Conservation (phyloP, 345 rosid species). For the Aquilaria malaccensis region DNA sequence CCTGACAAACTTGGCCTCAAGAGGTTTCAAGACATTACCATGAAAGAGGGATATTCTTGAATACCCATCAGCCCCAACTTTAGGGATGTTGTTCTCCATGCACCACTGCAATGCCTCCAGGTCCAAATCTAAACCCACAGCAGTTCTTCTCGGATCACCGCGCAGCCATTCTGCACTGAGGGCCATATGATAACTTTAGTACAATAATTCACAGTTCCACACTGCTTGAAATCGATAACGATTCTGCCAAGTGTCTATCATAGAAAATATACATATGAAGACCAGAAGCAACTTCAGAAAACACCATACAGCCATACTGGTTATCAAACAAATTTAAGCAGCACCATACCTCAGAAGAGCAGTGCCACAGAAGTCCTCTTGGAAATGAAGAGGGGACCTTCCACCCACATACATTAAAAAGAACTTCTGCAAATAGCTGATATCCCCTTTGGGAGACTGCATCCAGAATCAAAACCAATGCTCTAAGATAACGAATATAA, state of each 20-base stretch:
- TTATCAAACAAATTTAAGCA: neutral
- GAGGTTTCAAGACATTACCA: slow-evolving; percentile 76
- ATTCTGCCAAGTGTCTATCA: no score
- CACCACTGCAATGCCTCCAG: slow-evolving; percentile 83
- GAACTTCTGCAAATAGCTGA: slow-evolving; percentile 85
- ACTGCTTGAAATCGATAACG: no score
- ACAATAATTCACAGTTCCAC: no score
- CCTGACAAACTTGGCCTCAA: slow-evolving; percentile 51
- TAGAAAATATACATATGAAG: no score
- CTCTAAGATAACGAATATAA: neutral
- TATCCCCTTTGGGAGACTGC: slow-evolving; percentile 92
- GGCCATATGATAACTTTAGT: slow-evolving; percentile 6
- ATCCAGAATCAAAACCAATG: slow-evolving; percentile 5
- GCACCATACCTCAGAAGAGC: slow-evolving; percentile 64
- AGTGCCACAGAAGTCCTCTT: slow-evolving; percentile 97
- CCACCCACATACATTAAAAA: slow-evolving; percentile 76
- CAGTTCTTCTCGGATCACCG: slow-evolving; percentile 72
- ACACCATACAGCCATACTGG: neutral
- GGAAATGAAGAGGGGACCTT: slow-evolving; percentile 79
- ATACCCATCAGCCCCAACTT: slow-evolving; percentile 53
- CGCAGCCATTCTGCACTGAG: slow-evolving; percentile 80
- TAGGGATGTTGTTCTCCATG: slow-evolving; percentile 60
- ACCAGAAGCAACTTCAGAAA: neutral
- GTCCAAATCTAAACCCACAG: slow-evolving; percentile 84
- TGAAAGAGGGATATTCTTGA: slow-evolving; percentile 69